A percentile compares a stretch with the other conserved stretches of the same genome.
Evolutionary conservation across 306 rosid species (phyloP).

Genomic region (Prunus davidiana): DNA sequence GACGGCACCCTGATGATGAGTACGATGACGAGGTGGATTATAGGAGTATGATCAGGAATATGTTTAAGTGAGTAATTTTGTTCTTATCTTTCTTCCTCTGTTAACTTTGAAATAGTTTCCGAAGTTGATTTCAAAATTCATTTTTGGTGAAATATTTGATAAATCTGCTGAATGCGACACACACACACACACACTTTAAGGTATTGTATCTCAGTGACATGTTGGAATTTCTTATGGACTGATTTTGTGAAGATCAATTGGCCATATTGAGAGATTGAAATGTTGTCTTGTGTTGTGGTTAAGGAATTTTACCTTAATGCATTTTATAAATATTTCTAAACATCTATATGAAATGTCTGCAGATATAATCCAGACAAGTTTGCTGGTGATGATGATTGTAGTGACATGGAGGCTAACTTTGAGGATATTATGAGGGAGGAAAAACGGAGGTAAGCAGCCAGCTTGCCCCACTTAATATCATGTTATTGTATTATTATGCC

Average conservation of each 20-base stretch:
- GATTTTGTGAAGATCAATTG: neutral
- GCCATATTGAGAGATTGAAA: neutral
- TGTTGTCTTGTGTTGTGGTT: neutral
- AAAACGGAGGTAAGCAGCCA: slow-evolving; percentile 50
- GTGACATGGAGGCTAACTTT: slow-evolving; percentile 80
- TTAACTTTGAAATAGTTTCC: neutral
- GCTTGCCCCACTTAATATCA: neutral
- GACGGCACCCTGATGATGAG: slow-evolving; percentile 44
- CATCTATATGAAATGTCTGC: slow-evolving; percentile 12
- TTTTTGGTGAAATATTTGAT: neutral
- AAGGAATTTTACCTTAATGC: neutral
- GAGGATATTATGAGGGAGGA: slow-evolving; percentile 79
- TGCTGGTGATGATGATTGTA: slow-evolving; percentile 51
- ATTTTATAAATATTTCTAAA: neutral
- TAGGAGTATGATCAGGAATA: slow-evolving; percentile 50
- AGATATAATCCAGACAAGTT: slow-evolving; percentile 62
- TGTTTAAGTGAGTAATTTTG: slow-evolving; percentile 49
- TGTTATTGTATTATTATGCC: neutral
- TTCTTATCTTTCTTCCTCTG: neutral
- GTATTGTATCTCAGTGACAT: neutral
- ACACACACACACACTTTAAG: neutral
- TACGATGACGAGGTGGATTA: slow-evolving; percentile 39
- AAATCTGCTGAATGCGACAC: neutral
- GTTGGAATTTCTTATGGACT: neutral
- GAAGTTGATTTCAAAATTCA: neutral